Conservation (phyloP, 2,329 filamentous ascomycete genomes). For the Hymenoscyphus repandus region DNA sequence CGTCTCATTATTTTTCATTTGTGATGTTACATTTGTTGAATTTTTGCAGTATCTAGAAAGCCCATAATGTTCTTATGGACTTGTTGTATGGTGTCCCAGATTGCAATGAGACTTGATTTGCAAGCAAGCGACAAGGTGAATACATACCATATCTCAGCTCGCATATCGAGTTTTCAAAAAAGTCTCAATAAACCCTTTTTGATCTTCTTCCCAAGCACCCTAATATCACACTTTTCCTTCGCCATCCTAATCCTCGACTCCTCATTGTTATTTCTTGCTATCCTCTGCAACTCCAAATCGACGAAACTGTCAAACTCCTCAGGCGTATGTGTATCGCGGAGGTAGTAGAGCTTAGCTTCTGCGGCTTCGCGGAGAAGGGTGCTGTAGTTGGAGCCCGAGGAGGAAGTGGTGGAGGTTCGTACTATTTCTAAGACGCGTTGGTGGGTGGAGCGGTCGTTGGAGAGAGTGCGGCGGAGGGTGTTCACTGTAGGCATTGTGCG, state of each 20-base stretch:
- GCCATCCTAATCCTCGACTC: background rate
- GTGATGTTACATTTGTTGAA: background rate
- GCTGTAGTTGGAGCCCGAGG: constrained; percentile 1
- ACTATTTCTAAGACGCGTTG: too few relatives aligned
- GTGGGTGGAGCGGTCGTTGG: constrained; percentile 4
- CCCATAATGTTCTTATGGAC: too few relatives aligned
- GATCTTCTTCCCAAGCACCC: background rate
- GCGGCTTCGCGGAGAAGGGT: constrained; percentile 4
- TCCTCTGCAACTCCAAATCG: constrained; percentile 11
- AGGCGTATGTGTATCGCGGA: constrained; percentile 11
- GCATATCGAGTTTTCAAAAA: background rate
- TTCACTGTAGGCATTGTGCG: background rate
- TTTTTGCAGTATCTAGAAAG: too few relatives aligned
- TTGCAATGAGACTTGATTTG: too few relatives aligned
- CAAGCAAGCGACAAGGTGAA: too few relatives aligned
- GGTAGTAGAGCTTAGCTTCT: constrained; percentile 20
- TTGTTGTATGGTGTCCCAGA: too few relatives aligned
- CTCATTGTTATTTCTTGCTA: background rate
- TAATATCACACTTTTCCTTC: background rate
- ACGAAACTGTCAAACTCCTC: constrained; percentile 16
- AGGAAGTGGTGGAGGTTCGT: background rate
- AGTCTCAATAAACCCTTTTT: too few relatives aligned
- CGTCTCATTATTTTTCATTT: background rate
- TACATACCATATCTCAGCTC: too few relatives aligned
- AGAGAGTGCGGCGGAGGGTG: background rate